A percentile compares a stretch with the other conserved stretches of the same genome.
phyloP scores from a whole-genome alignment of 108 stramenopile genomes.

The Cyclotella distinguenda region DNA sequence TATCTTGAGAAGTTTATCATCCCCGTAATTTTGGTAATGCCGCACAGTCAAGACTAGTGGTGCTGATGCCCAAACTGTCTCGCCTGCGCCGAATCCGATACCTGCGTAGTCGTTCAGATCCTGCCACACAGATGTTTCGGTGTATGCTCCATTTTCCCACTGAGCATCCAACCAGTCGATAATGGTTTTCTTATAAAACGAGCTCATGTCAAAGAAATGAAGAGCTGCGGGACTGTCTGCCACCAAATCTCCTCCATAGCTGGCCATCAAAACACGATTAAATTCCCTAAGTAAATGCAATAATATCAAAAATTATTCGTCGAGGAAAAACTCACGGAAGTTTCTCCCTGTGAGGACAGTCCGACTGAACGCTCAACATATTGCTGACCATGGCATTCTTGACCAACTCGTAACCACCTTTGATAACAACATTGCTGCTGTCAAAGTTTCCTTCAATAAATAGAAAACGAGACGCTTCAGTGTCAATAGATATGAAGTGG shows the following conservation, averaged over 20 bases:
- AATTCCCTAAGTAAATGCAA: too few relatives aligned
- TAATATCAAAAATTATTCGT: too few relatives aligned
- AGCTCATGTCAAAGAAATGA: constrained; percentile 43
- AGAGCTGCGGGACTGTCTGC: constrained; percentile 40
- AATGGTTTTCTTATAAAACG: constrained; percentile 52
- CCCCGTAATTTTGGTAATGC: constrained; percentile 42
- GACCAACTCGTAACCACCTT: constrained; percentile 39
- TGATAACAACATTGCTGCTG: constrained; percentile 26
- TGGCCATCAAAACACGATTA: too few relatives aligned
- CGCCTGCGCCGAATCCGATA: constrained; percentile 41
- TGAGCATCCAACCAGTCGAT: constrained; percentile 46
- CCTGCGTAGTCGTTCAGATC: constrained; percentile 39
- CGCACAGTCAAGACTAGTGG: constrained; percentile 43
- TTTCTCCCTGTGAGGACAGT: constrained; percentile 59
- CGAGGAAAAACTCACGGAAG: constrained; percentile 32
- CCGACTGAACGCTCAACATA: constrained; percentile 54
- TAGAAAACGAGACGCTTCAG: too few relatives aligned
- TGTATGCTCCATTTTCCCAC: constrained; percentile 48
- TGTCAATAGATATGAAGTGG: too few relatives aligned
- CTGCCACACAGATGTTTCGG: constrained; percentile 46
- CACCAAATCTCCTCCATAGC: constrained; percentile 46
- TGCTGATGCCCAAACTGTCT: constrained; percentile 43
- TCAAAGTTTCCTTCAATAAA: constrained; percentile 42
- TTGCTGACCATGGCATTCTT: constrained; percentile 42
- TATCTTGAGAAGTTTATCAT: constrained; percentile 14